These are phyloP conservation scores for Albugo candida DNA, from an alignment of 352 stramenopile genomes.

Conservation along the genomic window DNA sequence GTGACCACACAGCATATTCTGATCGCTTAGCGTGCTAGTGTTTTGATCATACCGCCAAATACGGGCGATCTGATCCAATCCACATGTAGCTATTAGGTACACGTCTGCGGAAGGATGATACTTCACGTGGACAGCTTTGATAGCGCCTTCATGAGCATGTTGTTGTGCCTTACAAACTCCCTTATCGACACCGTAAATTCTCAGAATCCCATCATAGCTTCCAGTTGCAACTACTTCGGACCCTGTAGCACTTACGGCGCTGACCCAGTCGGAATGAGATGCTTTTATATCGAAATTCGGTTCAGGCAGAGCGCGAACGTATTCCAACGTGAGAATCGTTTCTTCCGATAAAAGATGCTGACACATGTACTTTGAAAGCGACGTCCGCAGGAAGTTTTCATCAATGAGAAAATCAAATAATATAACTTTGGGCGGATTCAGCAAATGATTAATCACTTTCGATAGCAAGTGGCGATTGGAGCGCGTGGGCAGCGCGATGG, in stretches of 20 bases:
- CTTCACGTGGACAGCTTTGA: conserved; percentile 38
- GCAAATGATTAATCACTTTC: conserved; percentile 79
- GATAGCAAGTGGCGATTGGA: conserved; percentile 67
- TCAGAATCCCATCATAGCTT: conserved; percentile 73
- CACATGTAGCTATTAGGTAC: conserved; percentile 47
- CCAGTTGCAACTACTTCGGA: conserved; percentile 44
- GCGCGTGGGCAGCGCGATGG: conserved; percentile 67
- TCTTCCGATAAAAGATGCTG: conserved; percentile 51
- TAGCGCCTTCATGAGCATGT: conserved; percentile 58
- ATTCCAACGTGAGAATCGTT: conserved; percentile 72
- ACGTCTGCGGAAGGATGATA: conserved; percentile 15
- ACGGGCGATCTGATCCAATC: conserved; percentile 58
- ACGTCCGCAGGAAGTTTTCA: conserved; percentile 46
- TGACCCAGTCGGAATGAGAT: conserved; percentile 77
- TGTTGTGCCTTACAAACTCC: conserved; percentile 31
- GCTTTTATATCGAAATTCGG: conserved; percentile 40
- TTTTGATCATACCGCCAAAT: conserved; percentile 30
- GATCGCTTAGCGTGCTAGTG: conserved; percentile 18
- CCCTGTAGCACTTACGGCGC: conserved; percentile 25
- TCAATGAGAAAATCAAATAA: conserved; percentile 81
- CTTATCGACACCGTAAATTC: conserved; percentile 34
- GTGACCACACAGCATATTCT: conserved; percentile 44
- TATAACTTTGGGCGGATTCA: conserved; percentile 29
- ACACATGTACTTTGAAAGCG: conserved; percentile 59
- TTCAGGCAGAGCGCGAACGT: conserved; percentile 63